These are phyloP conservation scores for Neonectria magnoliae DNA, from an alignment of 2,329 filamentous ascomycete genomes.

Conservation along the genomic window DNA sequence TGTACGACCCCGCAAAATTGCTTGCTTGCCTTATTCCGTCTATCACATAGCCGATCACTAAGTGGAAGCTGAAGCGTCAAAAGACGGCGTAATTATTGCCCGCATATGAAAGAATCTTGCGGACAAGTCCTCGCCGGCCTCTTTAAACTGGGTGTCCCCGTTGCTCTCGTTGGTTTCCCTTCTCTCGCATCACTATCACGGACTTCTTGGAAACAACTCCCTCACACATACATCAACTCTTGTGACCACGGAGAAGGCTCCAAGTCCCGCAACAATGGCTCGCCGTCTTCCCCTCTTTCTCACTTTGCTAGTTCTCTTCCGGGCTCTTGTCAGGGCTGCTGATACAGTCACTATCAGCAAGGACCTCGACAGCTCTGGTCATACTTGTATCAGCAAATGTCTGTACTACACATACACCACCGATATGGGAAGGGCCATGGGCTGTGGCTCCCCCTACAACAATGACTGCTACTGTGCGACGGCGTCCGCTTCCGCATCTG, in stretches of 20 bases:
- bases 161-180: neutral
- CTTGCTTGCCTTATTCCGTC: constrained; percentile 9
- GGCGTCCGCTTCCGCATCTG: constrained; percentile 27
- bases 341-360: constrained; percentile 33
- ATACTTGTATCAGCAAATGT: constrained; percentile 36
- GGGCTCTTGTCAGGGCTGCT: constrained; percentile 14
- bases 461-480: constrained; percentile 44
- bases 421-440: constrained; percentile 37
- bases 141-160: constrained; percentile 1
- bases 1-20: constrained; percentile 8
- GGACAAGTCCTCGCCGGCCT: neutral
- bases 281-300: constrained; percentile 12
- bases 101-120: constrained; percentile 1
- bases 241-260: neutral
- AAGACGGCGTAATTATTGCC: constrained; percentile 6
- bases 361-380: constrained; percentile 22
- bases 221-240: neutral
- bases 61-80: constrained; percentile 3
- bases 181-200: neutral
- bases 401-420: constrained; percentile 26
- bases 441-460: constrained; percentile 38
- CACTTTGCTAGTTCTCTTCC: constrained; percentile 14
- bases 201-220: neutral
- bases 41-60: neutral
- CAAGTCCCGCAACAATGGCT: constrained; percentile 24